Conservation (phyloP, 2,329 filamentous ascomycete genomes). For the Colletotrichum sp. region DNA sequence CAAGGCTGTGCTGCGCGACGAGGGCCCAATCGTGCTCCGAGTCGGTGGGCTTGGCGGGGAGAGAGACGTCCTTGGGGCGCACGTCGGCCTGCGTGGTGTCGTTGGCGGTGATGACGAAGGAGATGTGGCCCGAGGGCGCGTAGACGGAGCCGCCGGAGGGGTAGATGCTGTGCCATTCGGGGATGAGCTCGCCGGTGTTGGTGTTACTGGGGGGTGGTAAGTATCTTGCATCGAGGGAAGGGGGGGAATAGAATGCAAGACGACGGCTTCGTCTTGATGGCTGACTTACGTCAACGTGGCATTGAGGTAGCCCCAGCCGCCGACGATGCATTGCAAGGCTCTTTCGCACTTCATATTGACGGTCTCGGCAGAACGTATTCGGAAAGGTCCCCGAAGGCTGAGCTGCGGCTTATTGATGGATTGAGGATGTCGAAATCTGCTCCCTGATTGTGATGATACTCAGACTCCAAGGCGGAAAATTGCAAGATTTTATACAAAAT, state of each 20-base stretch:
- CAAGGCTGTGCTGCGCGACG: conserved; percentile 5
- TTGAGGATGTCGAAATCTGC: background rate
- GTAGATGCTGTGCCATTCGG: conserved; percentile 10
- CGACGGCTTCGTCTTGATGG: background rate
- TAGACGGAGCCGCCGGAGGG: background rate
- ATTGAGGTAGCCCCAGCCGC: conserved; percentile 8
- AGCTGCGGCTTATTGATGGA: background rate
- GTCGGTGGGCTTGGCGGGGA: background rate
- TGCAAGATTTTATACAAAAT: rapidly evolving
- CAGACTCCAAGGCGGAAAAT: rapidly evolving
- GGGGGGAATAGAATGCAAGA: background rate
- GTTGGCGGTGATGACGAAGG: conserved; percentile 11
- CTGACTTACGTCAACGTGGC: background rate
- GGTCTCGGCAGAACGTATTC: background rate
- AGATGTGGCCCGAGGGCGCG: background rate
- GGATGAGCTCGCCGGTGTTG: background rate
- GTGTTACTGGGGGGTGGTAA: background rate
- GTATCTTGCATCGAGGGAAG: background rate
- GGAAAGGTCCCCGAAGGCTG: background rate
- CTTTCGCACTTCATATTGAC: background rate
- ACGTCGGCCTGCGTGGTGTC: background rate
- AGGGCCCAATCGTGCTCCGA: background rate
- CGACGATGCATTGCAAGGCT: background rate
- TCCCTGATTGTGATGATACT: rapidly evolving
- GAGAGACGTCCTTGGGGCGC: background rate